phyloP scores from a whole-genome alignment of 2,329 filamentous ascomycete species.

The Lachnellula hyalina region DNA sequence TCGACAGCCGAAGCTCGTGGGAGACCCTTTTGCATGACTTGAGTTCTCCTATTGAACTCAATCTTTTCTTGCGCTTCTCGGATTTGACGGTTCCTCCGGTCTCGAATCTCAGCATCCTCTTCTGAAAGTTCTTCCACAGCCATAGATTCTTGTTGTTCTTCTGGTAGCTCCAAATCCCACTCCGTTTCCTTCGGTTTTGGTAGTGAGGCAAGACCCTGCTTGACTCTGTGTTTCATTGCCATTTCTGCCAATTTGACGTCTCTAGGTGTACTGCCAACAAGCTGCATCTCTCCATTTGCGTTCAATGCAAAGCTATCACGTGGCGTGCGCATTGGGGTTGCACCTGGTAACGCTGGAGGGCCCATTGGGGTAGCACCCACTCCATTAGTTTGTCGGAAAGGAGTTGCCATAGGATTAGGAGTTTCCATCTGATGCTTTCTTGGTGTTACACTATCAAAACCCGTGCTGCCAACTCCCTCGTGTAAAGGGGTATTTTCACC shows the following conservation, averaged over 20 bases:
- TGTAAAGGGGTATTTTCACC: slow-evolving; percentile 89
- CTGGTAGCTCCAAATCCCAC: slow-evolving; percentile 89
- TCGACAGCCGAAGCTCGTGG: slow-evolving; percentile 74
- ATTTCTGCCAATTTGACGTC: slow-evolving; percentile 70
- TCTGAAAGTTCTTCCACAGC: slow-evolving; percentile 47
- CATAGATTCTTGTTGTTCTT: slow-evolving; percentile 63
- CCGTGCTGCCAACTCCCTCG: slow-evolving; percentile 76
- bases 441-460: slow-evolving; percentile 80
- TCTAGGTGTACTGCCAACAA: slow-evolving; percentile 68
- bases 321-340: slow-evolving; percentile 82
- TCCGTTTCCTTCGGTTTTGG: slow-evolving; percentile 91
- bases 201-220: slow-evolving; percentile 69
- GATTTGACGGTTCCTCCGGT: slow-evolving; percentile 70
- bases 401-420: slow-evolving; percentile 92
- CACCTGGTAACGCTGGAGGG: slow-evolving; percentile 58
- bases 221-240: slow-evolving; percentile 62
- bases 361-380: slow-evolving; percentile 60
- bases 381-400: slow-evolving; percentile 63
- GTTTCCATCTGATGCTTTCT: slow-evolving; percentile 79
- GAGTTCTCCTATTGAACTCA: slow-evolving; percentile 78
- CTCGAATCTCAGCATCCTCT: slow-evolving; percentile 64
- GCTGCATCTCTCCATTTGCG: slow-evolving; percentile 56
- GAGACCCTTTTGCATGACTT: slow-evolving; percentile 81
- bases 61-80: slow-evolving; percentile 62
- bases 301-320: slow-evolving; percentile 86